Evolutionary conservation across 495 filamentous ascomycete genomes (phyloP).

Genomic region (Xylaria flabelliformis): DNA sequence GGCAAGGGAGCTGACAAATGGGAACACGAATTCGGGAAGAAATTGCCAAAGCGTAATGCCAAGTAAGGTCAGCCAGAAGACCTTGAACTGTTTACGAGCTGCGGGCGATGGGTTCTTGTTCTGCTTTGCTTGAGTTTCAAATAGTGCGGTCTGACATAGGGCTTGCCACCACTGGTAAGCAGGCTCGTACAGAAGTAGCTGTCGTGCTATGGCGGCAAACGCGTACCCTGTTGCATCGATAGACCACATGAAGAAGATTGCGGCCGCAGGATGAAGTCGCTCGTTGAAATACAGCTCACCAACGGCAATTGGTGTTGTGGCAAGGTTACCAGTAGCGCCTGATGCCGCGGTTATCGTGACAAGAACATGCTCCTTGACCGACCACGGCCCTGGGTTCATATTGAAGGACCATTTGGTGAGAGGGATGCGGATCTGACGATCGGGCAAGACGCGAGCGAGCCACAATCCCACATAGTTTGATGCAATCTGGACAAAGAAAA

Average conservation of each 20-base stretch:
- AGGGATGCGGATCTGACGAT: slow-evolving; percentile 53
- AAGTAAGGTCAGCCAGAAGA: slow-evolving; percentile 59
- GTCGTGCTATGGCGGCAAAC: slow-evolving; percentile 60
- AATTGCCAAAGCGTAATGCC: slow-evolving; percentile 65
- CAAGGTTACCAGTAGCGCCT: slow-evolving; percentile 60
- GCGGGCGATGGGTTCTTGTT: slow-evolving; percentile 54
- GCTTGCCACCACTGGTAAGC: slow-evolving; percentile 59
- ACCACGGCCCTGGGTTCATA: slow-evolving; percentile 64
- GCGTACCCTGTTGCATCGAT: slow-evolving; percentile 63
- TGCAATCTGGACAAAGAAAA: slow-evolving; percentile 65
- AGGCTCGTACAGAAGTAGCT: slow-evolving; percentile 61
- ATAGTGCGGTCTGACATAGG: slow-evolving; percentile 61
- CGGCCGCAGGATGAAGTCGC: slow-evolving; percentile 55
- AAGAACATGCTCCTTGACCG: slow-evolving; percentile 64
- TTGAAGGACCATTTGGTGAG: slow-evolving; percentile 57
- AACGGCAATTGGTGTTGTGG: slow-evolving; percentile 56
- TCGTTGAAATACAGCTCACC: slow-evolving; percentile 61
- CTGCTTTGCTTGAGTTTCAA: slow-evolving; percentile 61
- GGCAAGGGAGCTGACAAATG: slow-evolving; percentile 61
- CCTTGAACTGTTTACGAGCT: slow-evolving; percentile 58
- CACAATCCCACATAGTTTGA: slow-evolving; percentile 62
- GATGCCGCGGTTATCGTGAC: slow-evolving; percentile 61
- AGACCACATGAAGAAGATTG: slow-evolving; percentile 64
- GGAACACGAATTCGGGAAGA: slow-evolving; percentile 64
- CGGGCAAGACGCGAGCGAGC: slow-evolving; percentile 56